A percentile compares a stretch with the other conserved stretches of the same genome.
Conservation (phyloP, 148 eudicot species). For the Silene uniflora region DNA sequence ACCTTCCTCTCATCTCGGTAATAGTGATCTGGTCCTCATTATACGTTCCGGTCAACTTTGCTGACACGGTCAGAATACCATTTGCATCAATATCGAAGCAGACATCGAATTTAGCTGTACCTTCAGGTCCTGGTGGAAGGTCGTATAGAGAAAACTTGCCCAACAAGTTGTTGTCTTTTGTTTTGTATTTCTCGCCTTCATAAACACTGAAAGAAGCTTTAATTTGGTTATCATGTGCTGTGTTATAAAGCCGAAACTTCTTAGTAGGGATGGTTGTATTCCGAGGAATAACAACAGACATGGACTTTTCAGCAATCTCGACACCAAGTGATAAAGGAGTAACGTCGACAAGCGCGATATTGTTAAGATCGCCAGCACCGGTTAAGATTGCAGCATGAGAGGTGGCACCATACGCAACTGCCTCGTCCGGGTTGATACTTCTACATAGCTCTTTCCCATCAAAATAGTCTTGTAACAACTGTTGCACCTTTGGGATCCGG, state of each 20-base stretch:
- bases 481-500: too few species aligned
- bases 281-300: background rate
- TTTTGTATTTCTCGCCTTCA: background rate
- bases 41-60: background rate
- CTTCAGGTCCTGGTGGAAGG: conserved; percentile 20
- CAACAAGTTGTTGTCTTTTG: conserved; percentile 19
- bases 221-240: background rate
- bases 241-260: background rate
- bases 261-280: background rate
- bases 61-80: conserved; percentile 24
- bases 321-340: background rate
- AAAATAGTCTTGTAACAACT: too few species aligned
- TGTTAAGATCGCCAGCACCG: background rate
- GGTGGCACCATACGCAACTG: too few species aligned
- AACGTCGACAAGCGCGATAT: background rate
- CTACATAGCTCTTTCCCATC: too few species aligned
- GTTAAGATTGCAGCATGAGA: too few species aligned
- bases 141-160: background rate
- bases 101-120: background rate
- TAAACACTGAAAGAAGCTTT: background rate
- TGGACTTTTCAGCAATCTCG: background rate
- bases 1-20: background rate
- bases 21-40: conserved; percentile 21
- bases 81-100: conserved; percentile 18
- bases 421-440: too few species aligned